A percentile compares a stretch with the other conserved stretches of the same genome.
Evolutionary conservation across 192 early-diverging fungal species (phyloP).

Genomic region (Coemansia sp.): DNA sequence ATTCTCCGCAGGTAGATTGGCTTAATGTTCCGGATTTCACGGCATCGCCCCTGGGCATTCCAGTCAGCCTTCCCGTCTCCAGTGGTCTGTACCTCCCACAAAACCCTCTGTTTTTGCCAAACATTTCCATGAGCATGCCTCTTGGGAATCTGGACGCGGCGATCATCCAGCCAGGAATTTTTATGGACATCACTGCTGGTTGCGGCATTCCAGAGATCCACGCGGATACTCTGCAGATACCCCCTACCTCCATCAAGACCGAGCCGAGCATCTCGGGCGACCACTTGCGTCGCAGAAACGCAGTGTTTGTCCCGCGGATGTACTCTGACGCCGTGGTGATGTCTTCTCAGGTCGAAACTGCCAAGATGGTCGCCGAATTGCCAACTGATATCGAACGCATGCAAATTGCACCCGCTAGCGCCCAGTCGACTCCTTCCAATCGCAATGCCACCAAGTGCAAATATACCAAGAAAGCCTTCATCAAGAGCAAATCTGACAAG

Average conservation of each 20-base stretch:
- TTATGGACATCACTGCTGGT: background rate
- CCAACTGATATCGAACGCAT: background rate
- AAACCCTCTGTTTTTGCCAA: background rate
- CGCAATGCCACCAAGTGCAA: too few species aligned
- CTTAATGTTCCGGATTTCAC: background rate
- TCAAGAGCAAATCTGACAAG: conserved; percentile 4
- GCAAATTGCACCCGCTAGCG: background rate
- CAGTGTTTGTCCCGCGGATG: conserved; percentile 22
- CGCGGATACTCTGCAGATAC: background rate
- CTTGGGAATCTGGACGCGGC: background rate
- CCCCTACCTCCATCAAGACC: background rate
- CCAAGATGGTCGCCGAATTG: background rate
- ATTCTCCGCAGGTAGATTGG: background rate
- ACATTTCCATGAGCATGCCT: background rate
- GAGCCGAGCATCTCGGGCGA: background rate
- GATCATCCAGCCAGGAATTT: background rate
- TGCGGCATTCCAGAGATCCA: background rate
- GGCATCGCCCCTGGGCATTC: background rate
- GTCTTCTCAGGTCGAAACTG: background rate
- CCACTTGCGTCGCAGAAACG: conserved; percentile 6
- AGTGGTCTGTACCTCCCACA: background rate
- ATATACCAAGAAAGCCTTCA: background rate
- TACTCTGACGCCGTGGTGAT: conserved; percentile 8
- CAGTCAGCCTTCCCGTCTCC: background rate
- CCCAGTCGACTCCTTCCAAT: background rate